Conservation (phyloP, 2,329 filamentous ascomycete genomes). For the Phyllosticta paracitricarpa region DNA sequence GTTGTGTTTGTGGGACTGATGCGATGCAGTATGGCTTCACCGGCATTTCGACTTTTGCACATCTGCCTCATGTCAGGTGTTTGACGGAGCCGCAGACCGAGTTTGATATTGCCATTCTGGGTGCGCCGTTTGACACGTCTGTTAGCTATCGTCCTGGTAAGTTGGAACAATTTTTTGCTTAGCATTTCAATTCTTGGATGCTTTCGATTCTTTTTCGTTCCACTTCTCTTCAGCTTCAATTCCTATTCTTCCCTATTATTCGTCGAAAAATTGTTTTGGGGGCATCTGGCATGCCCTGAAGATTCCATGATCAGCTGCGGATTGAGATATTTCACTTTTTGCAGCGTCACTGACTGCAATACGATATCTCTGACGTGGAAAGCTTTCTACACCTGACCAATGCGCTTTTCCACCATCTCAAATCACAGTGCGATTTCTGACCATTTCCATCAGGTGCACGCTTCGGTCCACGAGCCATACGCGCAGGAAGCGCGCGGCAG, state of each 20-base stretch:
- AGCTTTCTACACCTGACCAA: neutral
- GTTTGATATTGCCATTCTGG: conserved; percentile 41
- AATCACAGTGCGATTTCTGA: neutral
- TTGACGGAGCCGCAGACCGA: conserved; percentile 34
- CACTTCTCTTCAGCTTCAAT: neutral
- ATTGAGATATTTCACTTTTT: too few species aligned
- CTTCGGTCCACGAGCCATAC: conserved; percentile 81
- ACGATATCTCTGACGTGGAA: neutral
- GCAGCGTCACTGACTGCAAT: too few species aligned
- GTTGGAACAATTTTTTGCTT: conserved; percentile 2
- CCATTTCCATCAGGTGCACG: conserved; percentile 36
- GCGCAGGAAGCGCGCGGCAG: conserved; percentile 72
- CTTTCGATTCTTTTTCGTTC: neutral
- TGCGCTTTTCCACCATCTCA: neutral
- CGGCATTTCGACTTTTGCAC: conserved; percentile 53
- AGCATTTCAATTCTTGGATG: neutral
- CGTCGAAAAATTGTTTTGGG: too few species aligned
- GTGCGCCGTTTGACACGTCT: conserved; percentile 41
- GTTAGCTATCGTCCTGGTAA: conserved; percentile 36
- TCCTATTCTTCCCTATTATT: neutral
- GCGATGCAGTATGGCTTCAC: conserved; percentile 52
- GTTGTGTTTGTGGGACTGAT: conserved; percentile 13
- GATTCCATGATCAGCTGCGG: neutral
- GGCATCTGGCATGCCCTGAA: neutral
- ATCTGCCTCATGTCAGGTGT: conserved; percentile 39